Evolutionary conservation across 371 early-diverging fungal genomes (phyloP), one percentile per base, ranked within the genome.

Genomic region (Mortierella sp.): DNA sequence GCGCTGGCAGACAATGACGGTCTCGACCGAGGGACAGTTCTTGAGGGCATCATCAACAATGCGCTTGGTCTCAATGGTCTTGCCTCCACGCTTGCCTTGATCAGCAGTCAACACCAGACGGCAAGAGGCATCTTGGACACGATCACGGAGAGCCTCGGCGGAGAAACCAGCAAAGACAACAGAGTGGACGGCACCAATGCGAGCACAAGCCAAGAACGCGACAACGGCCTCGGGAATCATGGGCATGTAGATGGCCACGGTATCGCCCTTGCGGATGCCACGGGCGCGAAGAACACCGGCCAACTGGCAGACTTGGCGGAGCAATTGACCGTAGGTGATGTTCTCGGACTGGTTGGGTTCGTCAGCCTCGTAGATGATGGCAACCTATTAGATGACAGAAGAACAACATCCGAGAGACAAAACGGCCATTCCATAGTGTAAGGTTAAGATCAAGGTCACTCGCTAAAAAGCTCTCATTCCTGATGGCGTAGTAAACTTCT

Each of bases 131-230:
- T 97, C 95, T 19, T 83, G 79, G 39, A 97, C 86, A 68, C 97
- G 91, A 63, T 94, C 91, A 40, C 91, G 86, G 41, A 98, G 85
- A 25, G 97, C 95, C 27, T 92, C 91, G 40, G 94, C 82, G 51
- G 94, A 94, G 83, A 94, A 97, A 40, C 97, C 97, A n/a, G 95
- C 97, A 84, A 97, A 97, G 28, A 97, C 95, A 39, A 97, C 97
- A 40, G 88, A 87, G 61, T 86, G 99, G 24, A 96, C 81, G 14
- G 94, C 87, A 31, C 99, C 99, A 24, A 98, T 83, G 44, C 98
- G 88, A 2, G 96, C 95, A 81, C 97, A 96, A 17, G 99, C 98
- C 45, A 99, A 86, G 86, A 96, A 90, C 12, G 94, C 88, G 57
- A 94, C 89, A 2, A 94, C 88, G 13, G 99, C 95, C 78, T 98